phyloP scores from a whole-genome alignment of 2,329 filamentous ascomycete genomes.

The Clarireedia paspali region DNA sequence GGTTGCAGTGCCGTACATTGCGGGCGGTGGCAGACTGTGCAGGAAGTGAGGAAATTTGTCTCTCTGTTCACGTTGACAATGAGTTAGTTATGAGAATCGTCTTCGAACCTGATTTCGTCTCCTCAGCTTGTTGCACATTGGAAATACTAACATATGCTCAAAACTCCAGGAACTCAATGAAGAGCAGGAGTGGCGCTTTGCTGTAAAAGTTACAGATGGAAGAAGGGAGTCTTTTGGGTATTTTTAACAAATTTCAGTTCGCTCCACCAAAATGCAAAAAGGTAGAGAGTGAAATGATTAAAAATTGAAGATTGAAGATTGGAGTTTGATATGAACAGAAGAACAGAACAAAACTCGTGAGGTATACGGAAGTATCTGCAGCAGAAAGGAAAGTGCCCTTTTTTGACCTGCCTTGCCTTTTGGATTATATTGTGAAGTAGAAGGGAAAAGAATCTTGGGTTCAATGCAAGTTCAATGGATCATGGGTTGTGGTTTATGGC shows the following conservation, averaged over 20 bases:
- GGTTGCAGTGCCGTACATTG: conserved; percentile 79
- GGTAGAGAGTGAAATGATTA: conserved; percentile 5
- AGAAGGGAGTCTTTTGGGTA: neutral
- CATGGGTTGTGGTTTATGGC: neutral
- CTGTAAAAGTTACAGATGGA: conserved; percentile 7
- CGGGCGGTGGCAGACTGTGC: conserved; percentile 26
- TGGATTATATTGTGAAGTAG: neutral
- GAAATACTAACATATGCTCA: conserved; percentile 14
- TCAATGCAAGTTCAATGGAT: too few species aligned
- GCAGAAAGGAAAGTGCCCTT: neutral
- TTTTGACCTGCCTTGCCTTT: neutral
- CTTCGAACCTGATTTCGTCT: neutral
- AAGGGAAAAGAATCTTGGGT: too few species aligned
- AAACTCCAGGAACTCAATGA: conserved; percentile 30
- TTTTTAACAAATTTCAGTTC: conserved; percentile 4
- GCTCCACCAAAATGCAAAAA: conserved; percentile 10
- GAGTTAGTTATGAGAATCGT: neutral
- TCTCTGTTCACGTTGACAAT: conserved; percentile 4
- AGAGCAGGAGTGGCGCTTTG: conserved; percentile 28
- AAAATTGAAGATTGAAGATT: neutral
- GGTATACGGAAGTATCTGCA: neutral
- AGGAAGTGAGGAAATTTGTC: conserved; percentile 8
- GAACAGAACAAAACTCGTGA: neutral
- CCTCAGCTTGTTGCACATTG: neutral
- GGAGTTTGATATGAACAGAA: neutral